phyloP scores from a whole-genome alignment of 257 asterid species.

The Echites panduratus region DNA sequence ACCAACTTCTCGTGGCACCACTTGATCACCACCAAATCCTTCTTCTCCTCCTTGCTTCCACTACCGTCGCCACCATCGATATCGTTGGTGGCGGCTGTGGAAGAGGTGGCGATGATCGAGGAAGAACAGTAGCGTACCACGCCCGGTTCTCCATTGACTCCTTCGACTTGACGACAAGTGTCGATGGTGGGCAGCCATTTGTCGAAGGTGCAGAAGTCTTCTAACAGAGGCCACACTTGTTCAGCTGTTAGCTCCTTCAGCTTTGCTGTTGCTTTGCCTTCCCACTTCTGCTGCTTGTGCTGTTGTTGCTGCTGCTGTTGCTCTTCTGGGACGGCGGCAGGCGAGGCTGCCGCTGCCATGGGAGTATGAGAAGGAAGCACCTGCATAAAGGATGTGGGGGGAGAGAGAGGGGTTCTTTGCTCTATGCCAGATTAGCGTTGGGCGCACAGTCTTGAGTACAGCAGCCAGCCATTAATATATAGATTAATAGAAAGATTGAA shows the following conservation, averaged over 20 bases:
- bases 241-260: slow-evolving; percentile 31
- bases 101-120: slow-evolving; percentile 3
- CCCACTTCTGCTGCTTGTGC: slow-evolving; percentile 44
- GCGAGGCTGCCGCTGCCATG: slow-evolving; percentile 26
- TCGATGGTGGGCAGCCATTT: slow-evolving; percentile 60
- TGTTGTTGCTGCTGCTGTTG: slow-evolving; percentile 1
- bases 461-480: not conserved
- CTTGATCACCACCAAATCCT: slow-evolving; percentile 7
- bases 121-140: slow-evolving; percentile 53
- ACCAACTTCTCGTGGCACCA: slow-evolving; percentile 64
- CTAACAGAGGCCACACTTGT: slow-evolving; percentile 56
- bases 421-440: not conserved
- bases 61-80: not conserved
- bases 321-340: too few relatives aligned
- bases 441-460: too few relatives aligned
- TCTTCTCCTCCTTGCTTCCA: not conserved
- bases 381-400: not conserved
- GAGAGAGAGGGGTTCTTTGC: not conserved
- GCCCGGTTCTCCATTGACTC: slow-evolving; percentile 27
- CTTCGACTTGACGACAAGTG: slow-evolving; percentile 42
- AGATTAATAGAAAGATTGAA: not conserved
- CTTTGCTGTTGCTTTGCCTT: slow-evolving; percentile 45
- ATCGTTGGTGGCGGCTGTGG: too few relatives aligned
- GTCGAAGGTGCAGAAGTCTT: slow-evolving; percentile 55
- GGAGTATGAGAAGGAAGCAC: not conserved